Percentiles rank a stretch among this genome's conserved stretches.
Evolutionary conservation across 2,329 filamentous ascomycete species (phyloP).

Genomic region (Orbilia brochopaga): DNA sequence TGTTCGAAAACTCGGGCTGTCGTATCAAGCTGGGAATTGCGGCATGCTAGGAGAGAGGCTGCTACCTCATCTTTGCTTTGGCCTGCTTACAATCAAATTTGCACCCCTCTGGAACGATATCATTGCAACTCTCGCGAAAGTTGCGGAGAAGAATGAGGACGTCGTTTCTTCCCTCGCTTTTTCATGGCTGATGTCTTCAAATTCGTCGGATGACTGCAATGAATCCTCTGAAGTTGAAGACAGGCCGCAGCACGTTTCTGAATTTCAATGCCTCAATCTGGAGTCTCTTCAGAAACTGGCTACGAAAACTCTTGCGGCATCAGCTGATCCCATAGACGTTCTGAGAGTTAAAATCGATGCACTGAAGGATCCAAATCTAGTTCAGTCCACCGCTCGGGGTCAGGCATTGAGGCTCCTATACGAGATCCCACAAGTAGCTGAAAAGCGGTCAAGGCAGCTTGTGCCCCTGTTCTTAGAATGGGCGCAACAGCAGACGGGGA

Average conservation of each 20-base stretch:
- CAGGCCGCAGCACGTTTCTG: conserved; percentile 63
- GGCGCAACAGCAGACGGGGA: conserved; percentile 62
- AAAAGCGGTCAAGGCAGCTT: conserved; percentile 81
- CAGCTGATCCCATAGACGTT: conserved; percentile 1
- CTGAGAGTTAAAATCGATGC: conserved; percentile 18
- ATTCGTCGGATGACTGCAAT: conserved; percentile 20
- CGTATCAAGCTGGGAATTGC: conserved; percentile 58
- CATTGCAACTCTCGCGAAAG: conserved; percentile 73
- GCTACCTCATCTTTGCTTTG: conserved; percentile 61
- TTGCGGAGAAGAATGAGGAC: conserved; percentile 75
- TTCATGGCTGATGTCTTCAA: conserved; percentile 69
- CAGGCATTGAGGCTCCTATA: conserved; percentile 81
- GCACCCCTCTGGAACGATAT: conserved; percentile 88
- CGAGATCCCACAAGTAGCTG: conserved; percentile 75
- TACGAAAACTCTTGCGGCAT: conserved; percentile 58
- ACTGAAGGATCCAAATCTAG: conserved; percentile 9
- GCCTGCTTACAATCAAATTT: conserved; percentile 75
- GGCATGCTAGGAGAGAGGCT: conserved; percentile 24
- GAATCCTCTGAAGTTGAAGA: conserved; percentile 54
- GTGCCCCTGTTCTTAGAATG: conserved; percentile 86
- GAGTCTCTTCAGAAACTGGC: conserved; percentile 65
- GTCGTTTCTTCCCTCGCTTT: conserved; percentile 75
- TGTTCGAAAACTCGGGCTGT: conserved; percentile 74
- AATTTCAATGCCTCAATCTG: conserved; percentile 86
- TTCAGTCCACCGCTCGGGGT: conserved; percentile 64